phyloP scores from a whole-genome alignment of 768 basidiomycete species.

The Tulasnella sp. region DNA sequence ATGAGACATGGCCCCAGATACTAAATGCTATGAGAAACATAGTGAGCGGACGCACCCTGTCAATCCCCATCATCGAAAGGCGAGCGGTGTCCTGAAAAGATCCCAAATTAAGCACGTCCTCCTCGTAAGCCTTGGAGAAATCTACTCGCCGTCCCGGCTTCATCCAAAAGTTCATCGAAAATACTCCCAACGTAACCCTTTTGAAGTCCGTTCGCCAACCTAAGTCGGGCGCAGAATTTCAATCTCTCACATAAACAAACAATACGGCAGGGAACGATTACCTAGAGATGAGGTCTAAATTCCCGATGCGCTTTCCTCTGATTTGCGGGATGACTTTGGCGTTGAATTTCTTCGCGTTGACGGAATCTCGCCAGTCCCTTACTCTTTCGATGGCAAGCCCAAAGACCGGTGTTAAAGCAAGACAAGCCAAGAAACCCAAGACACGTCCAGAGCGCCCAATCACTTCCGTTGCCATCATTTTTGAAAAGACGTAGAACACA shows the following conservation, averaged over 20 bases:
- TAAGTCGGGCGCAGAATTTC: not conserved
- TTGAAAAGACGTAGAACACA: not conserved
- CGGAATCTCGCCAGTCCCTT: not conserved
- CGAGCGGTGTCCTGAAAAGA: not conserved
- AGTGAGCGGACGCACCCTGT: not conserved
- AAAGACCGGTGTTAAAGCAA: not conserved
- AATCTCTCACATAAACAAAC: not conserved
- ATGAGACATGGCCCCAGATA: not conserved
- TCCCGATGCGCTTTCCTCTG: not conserved
- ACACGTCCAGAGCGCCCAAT: not conserved
- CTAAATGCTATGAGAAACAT: not conserved
- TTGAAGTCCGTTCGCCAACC: not conserved
- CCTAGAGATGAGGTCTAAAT: conserved; percentile 6
- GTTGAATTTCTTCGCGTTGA: not conserved
- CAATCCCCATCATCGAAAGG: not conserved
- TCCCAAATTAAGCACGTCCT: too few relatives aligned
- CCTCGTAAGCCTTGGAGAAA: too few relatives aligned
- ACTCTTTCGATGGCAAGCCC: not conserved
- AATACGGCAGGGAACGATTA: not conserved
- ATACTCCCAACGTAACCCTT: conserved; percentile 1
- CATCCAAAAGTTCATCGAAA: conserved; percentile 9
- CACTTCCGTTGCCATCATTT: too few relatives aligned
- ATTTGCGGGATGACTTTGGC: not conserved
- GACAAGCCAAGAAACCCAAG: not conserved
- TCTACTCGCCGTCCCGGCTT: not conserved